Percentiles rank a stretch among this genome's conserved stretches.
phyloP scores from a whole-genome alignment of 176 grass and related monocot genomes.

The Zizania latifolia region DNA sequence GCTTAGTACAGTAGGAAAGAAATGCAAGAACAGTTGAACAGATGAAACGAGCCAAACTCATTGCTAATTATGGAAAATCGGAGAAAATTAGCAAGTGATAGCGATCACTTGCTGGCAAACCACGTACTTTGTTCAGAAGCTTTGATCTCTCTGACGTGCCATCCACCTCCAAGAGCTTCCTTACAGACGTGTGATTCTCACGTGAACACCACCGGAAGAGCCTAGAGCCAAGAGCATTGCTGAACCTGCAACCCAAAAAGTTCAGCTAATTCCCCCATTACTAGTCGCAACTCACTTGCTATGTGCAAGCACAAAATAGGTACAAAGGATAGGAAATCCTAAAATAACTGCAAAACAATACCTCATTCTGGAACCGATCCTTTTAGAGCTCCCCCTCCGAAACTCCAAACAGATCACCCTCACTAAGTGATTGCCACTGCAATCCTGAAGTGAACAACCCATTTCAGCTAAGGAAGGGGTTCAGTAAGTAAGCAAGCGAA shows the following conservation, averaged over 20 bases:
- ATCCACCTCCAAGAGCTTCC: conserved; percentile 45
- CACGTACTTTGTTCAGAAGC: conserved; percentile 56
- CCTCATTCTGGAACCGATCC: conserved; percentile 33
- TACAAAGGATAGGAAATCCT: not conserved
- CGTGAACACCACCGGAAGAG: conserved; percentile 51
- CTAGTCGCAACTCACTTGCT: not conserved
- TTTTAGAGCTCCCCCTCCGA: conserved; percentile 28
- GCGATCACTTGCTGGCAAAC: not conserved
- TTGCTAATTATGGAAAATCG: not conserved
- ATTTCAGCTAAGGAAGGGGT: not conserved
- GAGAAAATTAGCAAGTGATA: not conserved
- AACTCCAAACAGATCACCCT: conserved; percentile 21
- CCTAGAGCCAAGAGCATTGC: conserved; percentile 49
- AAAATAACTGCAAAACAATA: not conserved
- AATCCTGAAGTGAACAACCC: conserved; percentile 2
- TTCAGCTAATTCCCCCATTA: not conserved
- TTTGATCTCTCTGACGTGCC: conserved; percentile 45
- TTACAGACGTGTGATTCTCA: conserved; percentile 42
- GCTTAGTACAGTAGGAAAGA: not conserved
- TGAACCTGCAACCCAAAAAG: conserved; percentile 42
- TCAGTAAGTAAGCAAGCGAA: not conserved
- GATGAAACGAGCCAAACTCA: conserved; percentile 3
- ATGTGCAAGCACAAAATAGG: not conserved
- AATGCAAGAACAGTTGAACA: not conserved
- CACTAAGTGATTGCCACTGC: conserved; percentile 15